Evolutionary conservation across 306 rosid genomes (phyloP).

Genomic region (Leucaena leucocephala): DNA sequence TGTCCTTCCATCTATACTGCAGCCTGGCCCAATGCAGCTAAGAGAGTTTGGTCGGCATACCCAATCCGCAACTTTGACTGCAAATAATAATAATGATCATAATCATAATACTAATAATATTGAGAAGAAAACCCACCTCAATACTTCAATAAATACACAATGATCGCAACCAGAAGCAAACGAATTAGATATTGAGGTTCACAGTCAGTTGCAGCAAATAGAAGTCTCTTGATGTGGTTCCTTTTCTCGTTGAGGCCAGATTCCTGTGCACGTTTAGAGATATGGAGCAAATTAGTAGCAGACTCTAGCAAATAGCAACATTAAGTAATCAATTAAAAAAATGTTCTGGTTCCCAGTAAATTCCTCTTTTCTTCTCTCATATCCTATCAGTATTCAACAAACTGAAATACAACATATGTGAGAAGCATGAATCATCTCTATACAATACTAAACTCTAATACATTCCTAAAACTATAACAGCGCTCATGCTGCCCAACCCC

Average conservation of each 20-base stretch:
- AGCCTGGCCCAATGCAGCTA: conserved; percentile 95
- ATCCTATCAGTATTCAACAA: conserved; percentile 14
- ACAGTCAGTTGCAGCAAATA: conserved; percentile 89
- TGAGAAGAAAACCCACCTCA: conserved; percentile 30
- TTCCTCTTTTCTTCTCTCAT: conserved; percentile 14
- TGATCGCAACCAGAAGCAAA: conserved; percentile 72
- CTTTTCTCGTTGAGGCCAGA: conserved; percentile 91
- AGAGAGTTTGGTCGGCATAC: conserved; percentile 81
- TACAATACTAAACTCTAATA: background rate
- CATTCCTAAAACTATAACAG: conserved; percentile 11
- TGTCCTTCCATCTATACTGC: conserved; percentile 72
- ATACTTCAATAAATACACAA: conserved; percentile 23
- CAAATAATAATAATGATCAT: conserved; percentile 33
- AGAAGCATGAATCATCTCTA: conserved; percentile 15
- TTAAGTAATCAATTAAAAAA: conserved; percentile 10
- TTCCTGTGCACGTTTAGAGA: conserved; percentile 59
- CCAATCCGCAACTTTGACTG: conserved; percentile 87
- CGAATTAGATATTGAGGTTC: conserved; percentile 88
- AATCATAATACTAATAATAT: background rate
- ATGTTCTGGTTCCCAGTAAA: background rate
- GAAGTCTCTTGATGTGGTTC: conserved; percentile 80
- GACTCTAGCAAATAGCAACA: conserved; percentile 33
- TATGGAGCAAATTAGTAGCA: conserved; percentile 25
- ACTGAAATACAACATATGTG: background rate
- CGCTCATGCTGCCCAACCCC: background rate